Evolutionary conservation across 768 basidiomycete species (phyloP), one percentile per base, ranked within the genome.

Genomic region (Rubroboletus satanas): DNA sequence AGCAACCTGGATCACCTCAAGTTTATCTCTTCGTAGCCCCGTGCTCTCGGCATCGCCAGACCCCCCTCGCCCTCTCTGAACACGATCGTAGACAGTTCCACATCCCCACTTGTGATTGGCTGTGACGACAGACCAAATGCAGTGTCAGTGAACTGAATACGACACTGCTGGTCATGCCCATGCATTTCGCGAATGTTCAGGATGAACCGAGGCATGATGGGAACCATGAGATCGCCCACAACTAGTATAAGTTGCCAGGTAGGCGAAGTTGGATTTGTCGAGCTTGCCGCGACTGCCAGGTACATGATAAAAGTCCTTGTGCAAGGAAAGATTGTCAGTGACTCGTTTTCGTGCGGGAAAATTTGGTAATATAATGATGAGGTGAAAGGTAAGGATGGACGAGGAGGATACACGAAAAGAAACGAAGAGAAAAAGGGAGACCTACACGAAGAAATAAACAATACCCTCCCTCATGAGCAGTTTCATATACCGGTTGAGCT

Each of bases 391-490:
- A 21, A 28, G 26, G 23, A 17, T 17, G 26, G 5, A 29, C n/a
- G 43, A 10, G 17, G 28, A 11, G 3, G 43, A 44, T 29, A 28
- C 10, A 44, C 15, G 43, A 9, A 17, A 29, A 17, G 26, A 28
- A 44, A n/a, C 2, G 21, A 21, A 21, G 21, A 21, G 21, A 21
- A 21, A 1, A 7, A 15, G 15, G 12, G 32, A 15, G 18, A 47
- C 57, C 1, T 32, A 51, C 57, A 41, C 35, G 8, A 42, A 11
- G 36, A 58, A 55, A n/a, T 54, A 58, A 18, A 44, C 11, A 4
- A 58, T 28, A 3, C 53, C 52, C 14, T 55, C 57, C 7, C 21
- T 32, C 5, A 7, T 21, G 5, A 55, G 12, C 5, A 46, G 37
- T 7, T 26, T 10, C 39, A 58, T 10, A 45, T 51, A 51, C 2